These are phyloP conservation scores for Coemansia sp. DNA, from an alignment of 192 early-diverging fungal genomes.

Conservation along the genomic window DNA sequence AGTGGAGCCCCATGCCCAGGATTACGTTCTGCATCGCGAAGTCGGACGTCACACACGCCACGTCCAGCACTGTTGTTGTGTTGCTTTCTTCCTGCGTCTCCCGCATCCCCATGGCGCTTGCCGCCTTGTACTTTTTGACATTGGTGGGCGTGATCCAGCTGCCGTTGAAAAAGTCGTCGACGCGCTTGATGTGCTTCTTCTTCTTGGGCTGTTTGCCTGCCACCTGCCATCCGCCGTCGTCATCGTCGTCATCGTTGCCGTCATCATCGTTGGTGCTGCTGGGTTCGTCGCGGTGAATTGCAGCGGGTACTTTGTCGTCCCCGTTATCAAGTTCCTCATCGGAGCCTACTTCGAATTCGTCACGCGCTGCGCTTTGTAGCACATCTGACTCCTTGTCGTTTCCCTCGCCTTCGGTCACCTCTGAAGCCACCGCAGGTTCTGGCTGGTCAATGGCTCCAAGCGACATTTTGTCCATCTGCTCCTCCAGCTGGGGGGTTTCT, in stretches of 20 bases:
- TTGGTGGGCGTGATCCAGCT: conserved; percentile 96
- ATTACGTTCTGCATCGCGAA: conserved; percentile 98
- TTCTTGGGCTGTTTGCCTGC: conserved; percentile 31
- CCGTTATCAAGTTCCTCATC: conserved; percentile 21
- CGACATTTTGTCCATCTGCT: conserved; percentile 15
- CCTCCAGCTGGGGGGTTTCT: neutral
- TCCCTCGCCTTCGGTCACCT: neutral
- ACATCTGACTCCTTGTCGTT: neutral
- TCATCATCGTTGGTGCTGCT: neutral
- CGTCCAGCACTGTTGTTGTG: conserved; percentile 51
- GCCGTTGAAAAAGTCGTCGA: conserved; percentile 66
- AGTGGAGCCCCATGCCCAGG: conserved; percentile 86
- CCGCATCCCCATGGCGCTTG: conserved; percentile 58
- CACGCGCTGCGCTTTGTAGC: conserved; percentile 13
- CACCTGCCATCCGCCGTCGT: conserved; percentile 60
- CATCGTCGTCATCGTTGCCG: conserved; percentile 16
- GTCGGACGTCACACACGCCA: conserved; percentile 89
- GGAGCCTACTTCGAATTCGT: conserved; percentile 17
- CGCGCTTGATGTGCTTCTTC: conserved; percentile 22
- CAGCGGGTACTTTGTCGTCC: conserved; percentile 41
- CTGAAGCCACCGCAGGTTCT: neutral
- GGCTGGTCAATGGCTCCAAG: conserved; percentile 1
- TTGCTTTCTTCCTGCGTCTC: conserved; percentile 32
- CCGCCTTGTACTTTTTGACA: conserved; percentile 70
- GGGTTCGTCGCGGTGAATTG: neutral